Base-by-base conservation (phyloP, 1,139 yeast genomes). In the Sugiyamaella novakii region DNA sequence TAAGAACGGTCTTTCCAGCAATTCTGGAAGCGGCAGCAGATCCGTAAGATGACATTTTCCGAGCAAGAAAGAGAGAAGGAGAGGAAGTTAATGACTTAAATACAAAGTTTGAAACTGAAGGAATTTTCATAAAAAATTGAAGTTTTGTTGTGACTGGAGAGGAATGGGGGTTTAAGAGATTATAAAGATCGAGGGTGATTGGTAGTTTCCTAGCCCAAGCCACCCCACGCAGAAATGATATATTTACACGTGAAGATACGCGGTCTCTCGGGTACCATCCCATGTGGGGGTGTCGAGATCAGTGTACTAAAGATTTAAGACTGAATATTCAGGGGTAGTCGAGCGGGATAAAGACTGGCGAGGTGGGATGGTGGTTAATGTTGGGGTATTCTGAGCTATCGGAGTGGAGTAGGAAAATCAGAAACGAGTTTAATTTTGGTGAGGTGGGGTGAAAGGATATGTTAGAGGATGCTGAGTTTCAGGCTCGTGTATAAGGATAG, bases 1-100 rank as follows among this genome's bases (percentile, higher is more conserved):
- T 77, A 31, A 85, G 74, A 30, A 81, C 72, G 28, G 76, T 75
- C 61, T 83, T 82, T 52, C 79, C 77, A 24, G 82, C 79, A 45
- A 84, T 70, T 62, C 92, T 74, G 55, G 77, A 77, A 28, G 81
- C 81, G 46, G 84, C 84, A 58, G 69, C 72, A 12, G 71, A 46
- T 54, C 83, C 84, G 71, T 72, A 79, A 70, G 79, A 75, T 71
- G 77, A 74, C 64, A 62, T 62, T 37, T 27, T 51, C 34, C 52
- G 38, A 28, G 17, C n/a, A 4, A 24, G 17, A 5, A 12, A 5
- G 15, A n/a, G 41, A 19, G 19, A 19, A 11, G n/a, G 35, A n/a
- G 43, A 11, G 10, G 43, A n/a, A 6, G 43, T 28, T 17, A 39
- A 15, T 5, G 43, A 28, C 17, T 39, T 28, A 25, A 28, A 21